A percentile compares a stretch with the other conserved stretches of the same genome.
These are phyloP conservation scores for Ascochyta koolunga DNA, from an alignment of 2,329 filamentous ascomycete species.

Conservation along the genomic window DNA sequence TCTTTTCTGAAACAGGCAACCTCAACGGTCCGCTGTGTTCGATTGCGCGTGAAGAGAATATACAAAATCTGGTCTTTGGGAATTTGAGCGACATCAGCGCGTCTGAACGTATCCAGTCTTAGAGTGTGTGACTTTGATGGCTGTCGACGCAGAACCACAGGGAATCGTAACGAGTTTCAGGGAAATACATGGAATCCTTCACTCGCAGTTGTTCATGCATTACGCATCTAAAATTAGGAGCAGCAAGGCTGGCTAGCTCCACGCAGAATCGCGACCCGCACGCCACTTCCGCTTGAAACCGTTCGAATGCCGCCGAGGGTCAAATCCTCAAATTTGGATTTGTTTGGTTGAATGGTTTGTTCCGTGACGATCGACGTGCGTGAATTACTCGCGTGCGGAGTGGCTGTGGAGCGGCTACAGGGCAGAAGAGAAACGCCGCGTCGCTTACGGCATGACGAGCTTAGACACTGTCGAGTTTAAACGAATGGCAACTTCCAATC, in stretches of 20 bases:
- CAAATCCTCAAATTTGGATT: constrained; percentile 1
- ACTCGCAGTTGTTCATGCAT: constrained; percentile 4
- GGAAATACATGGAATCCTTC: background rate
- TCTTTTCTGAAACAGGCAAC: background rate
- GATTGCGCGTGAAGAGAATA: background rate
- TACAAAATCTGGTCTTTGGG: background rate
- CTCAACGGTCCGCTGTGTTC: background rate
- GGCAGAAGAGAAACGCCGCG: background rate
- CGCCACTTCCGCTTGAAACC: constrained; percentile 22
- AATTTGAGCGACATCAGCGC: too few relatives aligned
- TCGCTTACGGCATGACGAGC: constrained; percentile 1
- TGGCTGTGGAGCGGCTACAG: constrained; percentile 1
- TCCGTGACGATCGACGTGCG: constrained; percentile 7
- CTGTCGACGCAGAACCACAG: background rate
- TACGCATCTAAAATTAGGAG: constrained; percentile 15
- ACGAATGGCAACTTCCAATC: background rate
- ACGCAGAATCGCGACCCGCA: constrained; percentile 16
- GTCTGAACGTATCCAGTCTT: too few relatives aligned
- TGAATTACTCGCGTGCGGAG: background rate
- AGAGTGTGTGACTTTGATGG: background rate
- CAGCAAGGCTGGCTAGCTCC: constrained; percentile 14
- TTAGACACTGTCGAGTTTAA: background rate
- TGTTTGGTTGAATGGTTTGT: background rate
- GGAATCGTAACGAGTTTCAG: background rate
- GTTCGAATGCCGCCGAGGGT: constrained; percentile 4